Base-by-base conservation (phyloP, 208 protist genomes). In the Histomonas meleagridis region DNA sequence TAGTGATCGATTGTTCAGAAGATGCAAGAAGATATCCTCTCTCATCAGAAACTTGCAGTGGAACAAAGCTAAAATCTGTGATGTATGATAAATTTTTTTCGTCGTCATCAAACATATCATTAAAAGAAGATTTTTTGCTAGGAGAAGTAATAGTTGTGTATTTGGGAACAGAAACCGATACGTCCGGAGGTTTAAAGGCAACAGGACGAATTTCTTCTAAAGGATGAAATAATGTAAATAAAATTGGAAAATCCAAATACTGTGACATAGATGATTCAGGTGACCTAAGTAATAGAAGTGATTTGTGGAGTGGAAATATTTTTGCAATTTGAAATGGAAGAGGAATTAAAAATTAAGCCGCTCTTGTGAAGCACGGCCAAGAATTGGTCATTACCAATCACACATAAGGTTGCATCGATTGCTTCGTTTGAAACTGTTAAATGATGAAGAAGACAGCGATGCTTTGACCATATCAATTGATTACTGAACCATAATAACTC, bases 141-240 rank as follows among this genome's bases (percentile, higher is more conserved):
- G 76, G 76, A 0, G 76, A 86, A 5, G 28, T 4, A 55, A 86
- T 86, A 38, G 76, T 86, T 18, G 76, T 55, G 38, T 55, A 86
- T 86, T 86, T 86, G 3, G 76, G 76, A 18, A 51, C 1, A 51
- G 46, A 23, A 16, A 23, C 2, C 23, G 43, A 51, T 16, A 28
- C 32, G 32, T 55, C 7, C 7, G 76, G 43, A 32, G 43, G 18
- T 38, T 43, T 43, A 48, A 86, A 86, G 10, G 76, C 76, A 38
- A 86, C 76, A 12, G 76, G 76, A 46, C 76, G 40, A n/a, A 86
- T 86, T 55, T 86, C 76, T 86, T 86, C 76, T 0, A 86, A 46
- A 26, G 76, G 76, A 86, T 86, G 76, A 28, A 55, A 86, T 38
- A 86, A 35, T 18, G 76, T 86, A 35, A 86, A 86, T 21, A 86